Base-by-base conservation (phyloP, 2,329 filamentous ascomycete species). In the Exophiala viscosa region DNA sequence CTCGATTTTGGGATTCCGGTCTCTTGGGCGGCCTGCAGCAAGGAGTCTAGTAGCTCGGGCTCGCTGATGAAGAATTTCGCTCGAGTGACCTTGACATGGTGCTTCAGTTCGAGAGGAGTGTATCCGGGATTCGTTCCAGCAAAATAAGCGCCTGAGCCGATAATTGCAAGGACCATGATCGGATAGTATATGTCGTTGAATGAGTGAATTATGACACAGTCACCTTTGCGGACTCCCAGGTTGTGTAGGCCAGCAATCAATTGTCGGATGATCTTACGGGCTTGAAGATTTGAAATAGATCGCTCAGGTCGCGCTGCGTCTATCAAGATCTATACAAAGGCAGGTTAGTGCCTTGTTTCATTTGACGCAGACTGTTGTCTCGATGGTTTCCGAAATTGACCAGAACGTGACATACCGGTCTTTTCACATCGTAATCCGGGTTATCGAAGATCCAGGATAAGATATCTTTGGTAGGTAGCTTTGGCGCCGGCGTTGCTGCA, bases 401-500 rank as follows among this genome's bases (percentile, higher is more conserved):
- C 10, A 20, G 20, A 14, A 32, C 55, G 50, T 31, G 5, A 60
- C 62, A 52, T 55, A 78, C 74, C 20, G 76, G 76, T 45, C 73
- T 71, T 52, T 81, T 69, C 51, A 69, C 69, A 55, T 81, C 72
- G 58, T 80, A 79, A 0, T 55, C 57, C 3, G 74, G 69, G 2
- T 76, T 62, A 39, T 79, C 75, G 57, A 82, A 82, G 4, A 76
- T 74, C 70, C 76, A 83, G 3, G 77, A 80, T 11, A 80, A 52
- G n/a, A 82, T 62, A 59, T 82, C 80, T 46, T 75, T 57, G 10
- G 41, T 57, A 4, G 54, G 73, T 17, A 70, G 71, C 0, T 79
- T 74, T 32, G 81, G 48, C 10, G 35, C 45, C 6, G 38, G 15
- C 3, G 42, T 33, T 3, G 48, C 32, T 40, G 43, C 33, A 13